These are phyloP conservation scores for Fragosphaeria purpurea DNA, from an alignment of 2,329 filamentous ascomycete species.

Conservation along the genomic window DNA sequence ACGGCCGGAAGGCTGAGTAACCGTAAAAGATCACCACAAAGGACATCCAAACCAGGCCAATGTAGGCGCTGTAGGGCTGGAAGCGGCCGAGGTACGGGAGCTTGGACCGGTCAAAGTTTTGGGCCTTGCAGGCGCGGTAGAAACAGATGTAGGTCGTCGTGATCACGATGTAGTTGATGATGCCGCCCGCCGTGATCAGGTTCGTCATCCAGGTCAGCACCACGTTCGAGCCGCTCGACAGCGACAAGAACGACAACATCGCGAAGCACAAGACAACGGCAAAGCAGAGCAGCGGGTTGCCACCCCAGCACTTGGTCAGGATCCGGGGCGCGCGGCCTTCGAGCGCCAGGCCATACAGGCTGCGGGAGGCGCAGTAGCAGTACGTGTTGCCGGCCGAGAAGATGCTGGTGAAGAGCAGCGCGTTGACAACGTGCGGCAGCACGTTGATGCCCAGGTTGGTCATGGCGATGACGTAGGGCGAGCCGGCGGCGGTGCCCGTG, in stretches of 20 bases:
- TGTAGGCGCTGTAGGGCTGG: slow-evolving; percentile 29
- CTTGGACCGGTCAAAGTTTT: slow-evolving; percentile 22
- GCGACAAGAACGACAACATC: slow-evolving; percentile 30
- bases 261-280: slow-evolving; percentile 25
- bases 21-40: slow-evolving; percentile 33
- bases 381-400: slow-evolving; percentile 53
- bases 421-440: slow-evolving; percentile 58
- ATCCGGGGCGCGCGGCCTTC: slow-evolving; percentile 31
- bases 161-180: slow-evolving; percentile 34
- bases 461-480: slow-evolving; percentile 61
- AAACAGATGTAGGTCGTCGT: slow-evolving; percentile 30
- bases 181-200: slow-evolving; percentile 32
- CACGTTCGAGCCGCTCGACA: slow-evolving; percentile 22
- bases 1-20: slow-evolving; percentile 40
- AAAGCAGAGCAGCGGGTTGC: slow-evolving; percentile 32
- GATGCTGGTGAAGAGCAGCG: slow-evolving; percentile 47
- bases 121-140: slow-evolving; percentile 25
- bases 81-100: slow-evolving; percentile 29
- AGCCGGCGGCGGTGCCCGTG: slow-evolving; percentile 37
- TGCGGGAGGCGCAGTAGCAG: slow-evolving; percentile 35
- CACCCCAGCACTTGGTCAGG: slow-evolving; percentile 23
- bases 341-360: slow-evolving; percentile 28
- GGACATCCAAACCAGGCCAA: slow-evolving; percentile 15
- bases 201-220: slow-evolving; percentile 34
- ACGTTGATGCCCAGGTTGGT: slow-evolving; percentile 55